A percentile compares a stretch with the other conserved stretches of the same genome.
These are phyloP conservation scores for Lachancea mirantina DNA, from an alignment of 805 yeast genomes.

Conservation along the genomic window DNA sequence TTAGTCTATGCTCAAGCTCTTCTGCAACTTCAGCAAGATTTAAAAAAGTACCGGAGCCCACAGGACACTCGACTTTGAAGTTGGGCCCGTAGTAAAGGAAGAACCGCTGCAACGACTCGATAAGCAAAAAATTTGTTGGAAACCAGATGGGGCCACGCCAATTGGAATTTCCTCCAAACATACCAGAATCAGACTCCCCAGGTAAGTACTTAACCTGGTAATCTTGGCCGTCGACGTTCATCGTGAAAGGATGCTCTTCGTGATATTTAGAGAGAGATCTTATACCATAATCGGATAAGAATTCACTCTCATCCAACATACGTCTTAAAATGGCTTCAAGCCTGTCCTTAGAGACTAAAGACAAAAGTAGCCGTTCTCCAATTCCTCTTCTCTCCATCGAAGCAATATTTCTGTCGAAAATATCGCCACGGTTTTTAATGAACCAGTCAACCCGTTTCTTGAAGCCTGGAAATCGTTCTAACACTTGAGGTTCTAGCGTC, in stretches of 20 bases:
- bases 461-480: slow-evolving; percentile 73
- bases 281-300: slow-evolving; percentile 76
- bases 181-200: slow-evolving; percentile 85
- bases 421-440: slow-evolving; percentile 55
- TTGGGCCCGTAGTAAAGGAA: slow-evolving; percentile 82
- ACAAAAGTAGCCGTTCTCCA: slow-evolving; percentile 71
- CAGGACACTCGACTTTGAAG: slow-evolving; percentile 81
- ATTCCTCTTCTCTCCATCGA: slow-evolving; percentile 72
- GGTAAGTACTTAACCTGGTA: slow-evolving; percentile 71
- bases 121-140: slow-evolving; percentile 79
- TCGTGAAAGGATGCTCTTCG: slow-evolving; percentile 72
- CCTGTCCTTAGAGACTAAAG: slow-evolving; percentile 77
- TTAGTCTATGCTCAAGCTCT: slow-evolving; percentile 78
- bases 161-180: slow-evolving; percentile 94
- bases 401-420: slow-evolving; percentile 79
- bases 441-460: slow-evolving; percentile 82
- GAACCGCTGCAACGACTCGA: slow-evolving; percentile 82
- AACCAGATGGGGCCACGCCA: slow-evolving; percentile 99
- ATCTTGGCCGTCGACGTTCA: slow-evolving; percentile 71
- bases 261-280: slow-evolving; percentile 84
- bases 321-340: slow-evolving; percentile 64
- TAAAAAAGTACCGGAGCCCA: slow-evolving; percentile 66
- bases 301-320: slow-evolving; percentile 82
- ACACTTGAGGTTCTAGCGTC: slow-evolving; percentile 77
- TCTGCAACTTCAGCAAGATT: slow-evolving; percentile 88